Conservation (phyloP, 495 filamentous ascomycete genomes). For the Beverwykella pulmonaria region DNA sequence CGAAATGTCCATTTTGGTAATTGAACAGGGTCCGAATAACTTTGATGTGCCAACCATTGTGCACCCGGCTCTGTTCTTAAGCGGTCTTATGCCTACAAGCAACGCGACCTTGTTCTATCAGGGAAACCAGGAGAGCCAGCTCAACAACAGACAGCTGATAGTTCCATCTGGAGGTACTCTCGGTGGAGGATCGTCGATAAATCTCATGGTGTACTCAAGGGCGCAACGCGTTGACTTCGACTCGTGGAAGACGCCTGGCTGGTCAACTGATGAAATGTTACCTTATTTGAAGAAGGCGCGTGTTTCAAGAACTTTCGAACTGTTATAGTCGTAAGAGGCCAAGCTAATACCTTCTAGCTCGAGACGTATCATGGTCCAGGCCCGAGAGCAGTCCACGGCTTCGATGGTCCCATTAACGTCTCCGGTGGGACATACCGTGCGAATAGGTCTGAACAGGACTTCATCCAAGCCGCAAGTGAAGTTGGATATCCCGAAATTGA, state of each 20-base stretch:
- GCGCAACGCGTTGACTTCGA: constrained; percentile 52
- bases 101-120: constrained; percentile 48
- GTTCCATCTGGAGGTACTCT: constrained; percentile 58
- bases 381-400: constrained; percentile 51
- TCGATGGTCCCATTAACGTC: constrained; percentile 55
- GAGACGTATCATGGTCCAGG: constrained; percentile 56
- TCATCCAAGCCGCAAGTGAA: constrained; percentile 48
- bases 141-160: constrained; percentile 52
- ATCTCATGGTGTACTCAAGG: constrained; percentile 53
- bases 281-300: constrained; percentile 57
- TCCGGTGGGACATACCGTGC: constrained; percentile 46
- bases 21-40: constrained; percentile 56
- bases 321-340: neutral
- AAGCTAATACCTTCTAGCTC: constrained; percentile 16
- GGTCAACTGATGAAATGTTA: constrained; percentile 55
- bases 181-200: constrained; percentile 63
- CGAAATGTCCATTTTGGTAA: constrained; percentile 54
- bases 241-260: constrained; percentile 56
- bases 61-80: constrained; percentile 48
- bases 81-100: constrained; percentile 44
- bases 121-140: constrained; percentile 42
- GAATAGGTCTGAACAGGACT: constrained; percentile 41
- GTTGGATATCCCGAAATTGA: constrained; percentile 51
- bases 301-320: neutral
- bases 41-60: constrained; percentile 50